Evolutionary conservation across 148 eudicot species (phyloP).

Genomic region (Rhododendron griersonianum): DNA sequence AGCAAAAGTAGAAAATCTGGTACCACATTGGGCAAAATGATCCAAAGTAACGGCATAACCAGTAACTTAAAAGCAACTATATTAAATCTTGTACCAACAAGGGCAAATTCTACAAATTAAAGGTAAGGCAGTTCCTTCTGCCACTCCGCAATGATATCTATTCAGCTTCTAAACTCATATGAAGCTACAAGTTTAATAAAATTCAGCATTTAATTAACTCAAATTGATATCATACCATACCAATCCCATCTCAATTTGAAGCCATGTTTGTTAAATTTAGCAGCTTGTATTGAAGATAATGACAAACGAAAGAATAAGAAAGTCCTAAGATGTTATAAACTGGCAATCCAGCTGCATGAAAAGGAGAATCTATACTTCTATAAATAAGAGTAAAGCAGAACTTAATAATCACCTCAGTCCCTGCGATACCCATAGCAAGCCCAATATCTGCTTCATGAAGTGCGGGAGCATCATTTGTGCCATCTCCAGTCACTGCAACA

Average conservation of each 20-base stretch:
- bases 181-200: background rate
- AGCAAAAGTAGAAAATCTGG: background rate
- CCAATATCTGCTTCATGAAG: slow-evolving; percentile 95
- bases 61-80: background rate
- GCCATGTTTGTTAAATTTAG: background rate
- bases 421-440: slow-evolving; percentile 89
- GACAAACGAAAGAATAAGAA: background rate
- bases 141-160: background rate
- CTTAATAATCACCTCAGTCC: slow-evolving; percentile 59
- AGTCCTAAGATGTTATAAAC: background rate
- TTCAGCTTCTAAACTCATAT: background rate
- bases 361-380: background rate
- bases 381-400: background rate
- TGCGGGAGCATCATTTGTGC: slow-evolving; percentile 93
- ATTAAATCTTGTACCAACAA: background rate
- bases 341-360: background rate
- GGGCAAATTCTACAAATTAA: background rate
- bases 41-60: background rate
- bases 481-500: slow-evolving; percentile 92
- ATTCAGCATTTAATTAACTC: background rate
- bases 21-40: background rate
- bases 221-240: background rate
- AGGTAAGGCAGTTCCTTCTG: background rate
- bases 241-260: background rate
- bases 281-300: background rate